Evolutionary conservation across 306 rosid species (phyloP), one percentile per base, ranked within the genome.

Genomic region (Cucurbita ficifolia): DNA sequence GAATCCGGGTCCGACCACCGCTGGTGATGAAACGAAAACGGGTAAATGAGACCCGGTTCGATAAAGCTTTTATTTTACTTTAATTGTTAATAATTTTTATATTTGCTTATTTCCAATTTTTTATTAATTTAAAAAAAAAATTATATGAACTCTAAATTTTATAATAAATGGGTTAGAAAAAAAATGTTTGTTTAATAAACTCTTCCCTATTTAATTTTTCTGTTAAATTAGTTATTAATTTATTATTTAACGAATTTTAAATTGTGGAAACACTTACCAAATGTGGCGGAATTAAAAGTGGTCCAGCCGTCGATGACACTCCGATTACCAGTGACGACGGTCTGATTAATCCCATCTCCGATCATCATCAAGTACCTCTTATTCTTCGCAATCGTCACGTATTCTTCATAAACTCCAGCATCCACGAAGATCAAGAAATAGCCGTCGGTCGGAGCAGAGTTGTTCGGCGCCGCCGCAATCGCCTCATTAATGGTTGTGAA

Each of bases 291-390:
- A 79, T 90, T 86, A 84, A 90, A 93, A 60, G 98, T 90, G 19
- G 98, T 93, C 89, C 86, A 86, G 2, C 90, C 90, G 75, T 93
- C 98, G 0, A 83, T 84, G 29, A 87, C 94, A n/a, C 94, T 93
- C 2, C 87, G 87, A 76, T 87, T 90, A 4, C 97, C 94, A 1
- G 97, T 93, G 58, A 93, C 76, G 21, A 90, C 76, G 0, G 97
- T 93, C 78, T 82, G 88, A 78, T 90, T 90, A 67, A 90, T 90
- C 0, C 98, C 97, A 35, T 85, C 98, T 22, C 98, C 97, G 5
- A 93, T 76, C 82, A 93, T 83, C 97, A 93, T 88, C 81, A 90
- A 46, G 61, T 88, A 79, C 17, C 72, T 82, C 74, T 88, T 93
- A 49, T 76, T 93, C 86, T 87, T 93, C 33, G 84, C 89, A 70